Evolutionary conservation across 139 green algal genomes (phyloP).

Genomic region (Chlamydomonas incerta): DNA sequence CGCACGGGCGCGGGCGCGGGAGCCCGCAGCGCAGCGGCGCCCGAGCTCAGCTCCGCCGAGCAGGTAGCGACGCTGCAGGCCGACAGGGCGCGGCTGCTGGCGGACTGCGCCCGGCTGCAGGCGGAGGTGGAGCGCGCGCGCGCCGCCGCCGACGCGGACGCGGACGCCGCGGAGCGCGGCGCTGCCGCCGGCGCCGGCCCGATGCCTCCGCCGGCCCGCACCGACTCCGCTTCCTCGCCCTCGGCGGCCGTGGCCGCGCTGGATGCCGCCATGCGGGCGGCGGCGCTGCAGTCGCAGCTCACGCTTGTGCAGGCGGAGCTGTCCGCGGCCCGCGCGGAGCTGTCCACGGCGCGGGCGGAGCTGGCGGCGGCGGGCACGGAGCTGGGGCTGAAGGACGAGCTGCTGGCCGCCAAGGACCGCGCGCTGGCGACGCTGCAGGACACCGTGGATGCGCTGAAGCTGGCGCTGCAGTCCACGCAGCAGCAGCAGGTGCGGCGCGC

Average conservation of each 20-base stretch:
- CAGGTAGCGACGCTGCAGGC: background rate
- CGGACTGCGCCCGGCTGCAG: background rate
- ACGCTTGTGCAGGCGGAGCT: background rate
- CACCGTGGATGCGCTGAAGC: slow-evolving; percentile 25
- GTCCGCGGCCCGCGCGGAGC: background rate
- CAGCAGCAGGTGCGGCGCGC: background rate
- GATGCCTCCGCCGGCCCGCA: too few relatives aligned
- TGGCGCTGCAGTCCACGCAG: slow-evolving; percentile 6
- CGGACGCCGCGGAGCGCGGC: background rate
- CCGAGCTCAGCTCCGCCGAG: background rate
- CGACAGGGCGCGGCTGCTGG: slow-evolving; percentile 11
- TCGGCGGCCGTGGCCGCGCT: background rate
- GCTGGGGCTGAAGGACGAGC: slow-evolving; percentile 5
- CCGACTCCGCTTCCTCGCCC: too few relatives aligned
- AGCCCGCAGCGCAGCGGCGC: too few relatives aligned
- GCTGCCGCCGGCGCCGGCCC: too few relatives aligned
- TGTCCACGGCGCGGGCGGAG: background rate
- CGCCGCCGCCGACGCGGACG: background rate
- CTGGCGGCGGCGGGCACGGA: background rate
- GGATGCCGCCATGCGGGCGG: background rate
- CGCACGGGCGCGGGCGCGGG: too few relatives aligned
- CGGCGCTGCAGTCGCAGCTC: background rate
- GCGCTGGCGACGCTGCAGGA: slow-evolving; percentile 24
- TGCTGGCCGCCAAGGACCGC: slow-evolving; percentile 28
- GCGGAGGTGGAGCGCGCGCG: background rate